Percentiles rank a stretch among this genome's conserved stretches.
phyloP scores from a whole-genome alignment of 129 eudicot genomes.

The Pulicaria dysenterica region DNA sequence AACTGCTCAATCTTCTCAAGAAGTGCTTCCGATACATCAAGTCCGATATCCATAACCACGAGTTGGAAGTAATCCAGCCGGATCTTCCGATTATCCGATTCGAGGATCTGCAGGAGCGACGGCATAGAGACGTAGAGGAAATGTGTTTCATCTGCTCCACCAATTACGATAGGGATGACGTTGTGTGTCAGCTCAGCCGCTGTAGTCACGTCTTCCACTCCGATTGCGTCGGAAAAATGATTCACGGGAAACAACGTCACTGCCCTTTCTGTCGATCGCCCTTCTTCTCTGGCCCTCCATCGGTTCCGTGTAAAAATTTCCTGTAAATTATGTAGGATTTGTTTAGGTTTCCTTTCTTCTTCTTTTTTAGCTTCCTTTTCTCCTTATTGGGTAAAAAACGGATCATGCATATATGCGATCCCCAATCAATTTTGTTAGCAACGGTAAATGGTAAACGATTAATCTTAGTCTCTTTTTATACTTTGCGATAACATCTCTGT shows the following conservation, averaged over 20 bases:
- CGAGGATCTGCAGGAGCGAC: slow-evolving; percentile 30
- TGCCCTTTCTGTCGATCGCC: slow-evolving; percentile 35
- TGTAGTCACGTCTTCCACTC: slow-evolving; percentile 38
- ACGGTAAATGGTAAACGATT: too few species aligned
- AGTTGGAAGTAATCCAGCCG: not conserved
- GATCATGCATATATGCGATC: too few species aligned
- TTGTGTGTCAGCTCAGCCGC: slow-evolving; percentile 36
- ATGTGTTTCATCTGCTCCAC: slow-evolving; percentile 33
- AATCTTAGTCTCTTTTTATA: too few species aligned
- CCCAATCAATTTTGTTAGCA: too few species aligned
- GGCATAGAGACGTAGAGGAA: slow-evolving; percentile 31
- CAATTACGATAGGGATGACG: slow-evolving; percentile 26
- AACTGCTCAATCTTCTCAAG: slow-evolving; percentile 17
- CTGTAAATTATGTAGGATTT: not conserved
- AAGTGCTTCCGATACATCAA: not conserved
- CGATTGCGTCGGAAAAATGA: slow-evolving; percentile 21
- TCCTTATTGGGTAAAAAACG: too few species aligned
- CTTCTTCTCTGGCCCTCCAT: slow-evolving; percentile 26
- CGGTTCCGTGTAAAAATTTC: slow-evolving; percentile 22
- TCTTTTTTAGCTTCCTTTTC: not conserved
- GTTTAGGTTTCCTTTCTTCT: not conserved
- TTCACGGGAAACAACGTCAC: slow-evolving; percentile 13
- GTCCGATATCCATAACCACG: not conserved
- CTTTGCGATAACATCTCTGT: too few species aligned
- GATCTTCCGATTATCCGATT: slow-evolving; percentile 39